Conservation (phyloP, 1,284 basidiomycete genomes). For the Thecaphora frezii region DNA sequence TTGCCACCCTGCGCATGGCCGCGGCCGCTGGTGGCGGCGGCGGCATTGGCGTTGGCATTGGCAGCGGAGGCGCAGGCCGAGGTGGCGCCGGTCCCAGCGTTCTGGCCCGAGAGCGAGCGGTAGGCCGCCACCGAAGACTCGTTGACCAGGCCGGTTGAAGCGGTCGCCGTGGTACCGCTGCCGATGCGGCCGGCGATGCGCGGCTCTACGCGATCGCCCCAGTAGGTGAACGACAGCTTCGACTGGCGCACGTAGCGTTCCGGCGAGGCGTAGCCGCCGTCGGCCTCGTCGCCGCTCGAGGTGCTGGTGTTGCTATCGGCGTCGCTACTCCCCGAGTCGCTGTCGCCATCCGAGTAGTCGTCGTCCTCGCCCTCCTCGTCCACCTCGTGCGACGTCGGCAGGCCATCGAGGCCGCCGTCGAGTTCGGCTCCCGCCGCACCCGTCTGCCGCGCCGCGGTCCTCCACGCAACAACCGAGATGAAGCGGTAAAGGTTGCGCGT, state of each 20-base stretch:
- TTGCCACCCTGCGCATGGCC: no score
- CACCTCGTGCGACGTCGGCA: constrained; percentile 33
- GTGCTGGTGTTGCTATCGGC: constrained; percentile 13
- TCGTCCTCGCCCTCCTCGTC: constrained; percentile 37
- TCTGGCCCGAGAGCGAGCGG: no score
- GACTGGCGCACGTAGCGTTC: constrained; percentile 42
- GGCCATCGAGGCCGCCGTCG: constrained; percentile 12
- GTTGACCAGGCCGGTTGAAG: background rate
- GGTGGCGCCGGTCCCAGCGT: no score
- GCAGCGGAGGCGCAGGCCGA: no score
- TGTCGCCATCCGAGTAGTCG: constrained; percentile 15
- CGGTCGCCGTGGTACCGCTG: no score
- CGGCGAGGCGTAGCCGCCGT: constrained; percentile 25
- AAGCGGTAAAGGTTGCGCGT: constrained; percentile 53
- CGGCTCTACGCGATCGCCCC: constrained; percentile 44
- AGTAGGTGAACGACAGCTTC: constrained; percentile 50
- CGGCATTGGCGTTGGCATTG: no score
- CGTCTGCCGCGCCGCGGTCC: constrained; percentile 12
- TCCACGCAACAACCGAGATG: constrained; percentile 38
- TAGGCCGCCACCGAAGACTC: background rate
- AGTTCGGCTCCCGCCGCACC: constrained; percentile 1
- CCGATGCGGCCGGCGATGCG: background rate
- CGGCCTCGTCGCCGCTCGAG: constrained; percentile 28
- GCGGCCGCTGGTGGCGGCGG: no score
- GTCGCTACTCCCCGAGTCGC: constrained; percentile 14